These are phyloP conservation scores for Boletellus deceptivus DNA, from an alignment of 1,284 basidiomycete genomes.

Conservation along the genomic window DNA sequence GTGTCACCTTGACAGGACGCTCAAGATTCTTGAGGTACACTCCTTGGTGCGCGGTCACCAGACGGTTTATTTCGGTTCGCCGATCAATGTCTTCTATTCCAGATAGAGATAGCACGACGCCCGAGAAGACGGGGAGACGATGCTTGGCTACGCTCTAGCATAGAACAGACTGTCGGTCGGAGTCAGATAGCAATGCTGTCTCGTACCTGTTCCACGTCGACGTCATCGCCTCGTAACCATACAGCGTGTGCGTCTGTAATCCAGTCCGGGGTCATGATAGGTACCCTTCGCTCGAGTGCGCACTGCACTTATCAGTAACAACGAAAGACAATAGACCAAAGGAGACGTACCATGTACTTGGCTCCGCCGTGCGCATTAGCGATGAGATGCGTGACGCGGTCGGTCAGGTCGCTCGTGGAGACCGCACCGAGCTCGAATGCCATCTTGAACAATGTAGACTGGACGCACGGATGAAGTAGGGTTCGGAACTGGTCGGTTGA, in stretches of 20 bases:
- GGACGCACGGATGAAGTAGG: not conserved
- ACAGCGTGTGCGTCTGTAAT: slow-evolving; percentile 62
- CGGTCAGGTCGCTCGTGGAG: slow-evolving; percentile 66
- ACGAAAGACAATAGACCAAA: not conserved
- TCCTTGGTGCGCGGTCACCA: slow-evolving; percentile 54
- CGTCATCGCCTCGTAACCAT: slow-evolving; percentile 76
- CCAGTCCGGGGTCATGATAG: slow-evolving; percentile 73
- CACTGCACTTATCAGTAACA: slow-evolving; percentile 44
- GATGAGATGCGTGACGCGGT: slow-evolving; percentile 78
- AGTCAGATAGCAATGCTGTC: slow-evolving; percentile 20
- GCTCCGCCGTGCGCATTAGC: slow-evolving; percentile 66
- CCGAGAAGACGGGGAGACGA: slow-evolving; percentile 64
- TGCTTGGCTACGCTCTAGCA: slow-evolving; percentile 52
- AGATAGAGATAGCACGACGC: slow-evolving; percentile 61
- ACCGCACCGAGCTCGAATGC: slow-evolving; percentile 75
- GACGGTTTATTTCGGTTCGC: slow-evolving; percentile 56
- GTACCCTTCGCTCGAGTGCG: slow-evolving; percentile 70
- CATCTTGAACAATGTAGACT: slow-evolving; percentile 69
- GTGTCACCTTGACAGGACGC: slow-evolving; percentile 66
- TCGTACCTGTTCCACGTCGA: slow-evolving; percentile 53
- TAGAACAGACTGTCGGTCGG: slow-evolving; percentile 2
- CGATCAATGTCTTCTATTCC: slow-evolving; percentile 57
- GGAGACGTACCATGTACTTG: slow-evolving; percentile 64
- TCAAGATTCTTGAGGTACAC: slow-evolving; percentile 60
- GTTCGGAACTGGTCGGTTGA: not conserved